Conservation (phyloP, 257 asterid genomes). For the Paraleonurus japonicus region DNA sequence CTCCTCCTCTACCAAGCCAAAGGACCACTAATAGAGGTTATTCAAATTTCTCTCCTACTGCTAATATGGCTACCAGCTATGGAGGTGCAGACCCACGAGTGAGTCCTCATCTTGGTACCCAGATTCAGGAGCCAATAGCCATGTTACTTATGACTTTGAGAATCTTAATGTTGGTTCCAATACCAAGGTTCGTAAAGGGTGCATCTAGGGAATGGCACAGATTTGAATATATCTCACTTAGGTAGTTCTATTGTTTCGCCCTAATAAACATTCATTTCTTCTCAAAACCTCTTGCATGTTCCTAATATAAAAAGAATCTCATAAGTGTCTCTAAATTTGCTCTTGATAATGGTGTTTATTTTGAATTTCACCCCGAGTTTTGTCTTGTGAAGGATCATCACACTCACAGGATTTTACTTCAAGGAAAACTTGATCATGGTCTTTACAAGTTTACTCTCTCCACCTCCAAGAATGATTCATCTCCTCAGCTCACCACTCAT, state of each 20-base stretch:
- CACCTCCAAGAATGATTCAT: no score
- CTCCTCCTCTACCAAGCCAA: no score
- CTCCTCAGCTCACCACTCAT: no score
- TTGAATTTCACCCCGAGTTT: not conserved
- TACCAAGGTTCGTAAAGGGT: not conserved
- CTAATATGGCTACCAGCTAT: not conserved
- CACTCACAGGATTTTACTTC: no score
- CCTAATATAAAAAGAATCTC: not conserved
- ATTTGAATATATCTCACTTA: not conserved
- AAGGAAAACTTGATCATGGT: no score
- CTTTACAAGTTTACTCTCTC: no score
- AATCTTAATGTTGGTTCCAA: not conserved
- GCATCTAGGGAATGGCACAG: not conserved
- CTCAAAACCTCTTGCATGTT: not conserved
- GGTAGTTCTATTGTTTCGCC: not conserved
- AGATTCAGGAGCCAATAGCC: no score
- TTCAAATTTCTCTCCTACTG: not conserved
- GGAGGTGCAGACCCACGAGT: no score
- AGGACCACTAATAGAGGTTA: no score
- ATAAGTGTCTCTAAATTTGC: not conserved
- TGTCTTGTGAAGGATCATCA: not conserved
- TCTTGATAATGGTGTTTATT: not conserved
- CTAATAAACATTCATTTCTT: not conserved
- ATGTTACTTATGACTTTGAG: no score
- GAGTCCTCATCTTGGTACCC: no score